phyloP scores from a whole-genome alignment of 164 flowering plant genomes.

The Vitis rupestris region DNA sequence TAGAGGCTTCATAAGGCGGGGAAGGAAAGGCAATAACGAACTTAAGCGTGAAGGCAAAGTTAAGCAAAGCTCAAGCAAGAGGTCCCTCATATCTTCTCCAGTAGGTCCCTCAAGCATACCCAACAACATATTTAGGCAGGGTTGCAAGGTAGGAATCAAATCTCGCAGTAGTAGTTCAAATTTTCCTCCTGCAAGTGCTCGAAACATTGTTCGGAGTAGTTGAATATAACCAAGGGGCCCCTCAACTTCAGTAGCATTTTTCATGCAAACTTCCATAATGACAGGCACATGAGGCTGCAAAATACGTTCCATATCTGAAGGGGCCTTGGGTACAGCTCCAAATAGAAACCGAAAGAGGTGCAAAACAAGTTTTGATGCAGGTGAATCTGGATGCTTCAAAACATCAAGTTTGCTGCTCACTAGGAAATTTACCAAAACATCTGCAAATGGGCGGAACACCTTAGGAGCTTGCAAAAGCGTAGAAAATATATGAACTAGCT shows the following conservation, averaged over 20 bases:
- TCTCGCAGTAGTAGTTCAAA: constrained; percentile 88
- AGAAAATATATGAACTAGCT: constrained; percentile 83
- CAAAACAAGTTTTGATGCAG: constrained; percentile 87
- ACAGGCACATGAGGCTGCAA: constrained; percentile 93
- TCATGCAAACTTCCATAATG: constrained; percentile 92
- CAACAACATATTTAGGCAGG: constrained; percentile 89
- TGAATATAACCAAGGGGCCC: constrained; percentile 92
- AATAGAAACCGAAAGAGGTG: constrained; percentile 86
- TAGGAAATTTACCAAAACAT: constrained; percentile 91
- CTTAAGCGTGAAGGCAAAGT: constrained; percentile 96
- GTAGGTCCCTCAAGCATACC: constrained; percentile 97
- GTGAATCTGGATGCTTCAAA: constrained; percentile 82
- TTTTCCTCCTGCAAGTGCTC: constrained; percentile 88
- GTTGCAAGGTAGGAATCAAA: constrained; percentile 70
- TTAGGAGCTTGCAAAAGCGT: constrained; percentile 79
- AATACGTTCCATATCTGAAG: constrained; percentile 91
- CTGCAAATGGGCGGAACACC: constrained; percentile 89
- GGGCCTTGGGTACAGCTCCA: constrained; percentile 85
- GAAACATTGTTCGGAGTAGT: constrained; percentile 90
- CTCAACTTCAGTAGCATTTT: constrained; percentile 88
- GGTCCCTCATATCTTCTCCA: constrained; percentile 92
- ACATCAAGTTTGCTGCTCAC: constrained; percentile 93
- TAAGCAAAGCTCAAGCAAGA: constrained; percentile 86
- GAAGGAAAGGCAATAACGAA: constrained; percentile 84
- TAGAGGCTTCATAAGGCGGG: constrained; percentile 96